A percentile compares a stretch with the other conserved stretches of the same genome.
Evolutionary conservation across 495 filamentous ascomycete species (phyloP).

Genomic region (Penicillium lividum): DNA sequence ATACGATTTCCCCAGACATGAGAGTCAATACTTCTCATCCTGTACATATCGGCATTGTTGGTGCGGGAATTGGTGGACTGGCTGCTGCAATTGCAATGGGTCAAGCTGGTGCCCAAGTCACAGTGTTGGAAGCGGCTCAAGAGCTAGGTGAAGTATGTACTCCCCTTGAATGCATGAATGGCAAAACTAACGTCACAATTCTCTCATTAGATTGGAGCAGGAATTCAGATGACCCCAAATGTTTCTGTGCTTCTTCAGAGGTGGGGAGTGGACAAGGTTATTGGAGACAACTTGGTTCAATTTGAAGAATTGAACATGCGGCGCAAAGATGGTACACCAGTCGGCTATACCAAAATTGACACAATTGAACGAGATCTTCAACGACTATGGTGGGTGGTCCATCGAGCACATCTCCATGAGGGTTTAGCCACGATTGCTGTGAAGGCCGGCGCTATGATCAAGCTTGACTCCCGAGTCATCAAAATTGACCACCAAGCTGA

Average conservation of each 20-base stretch:
- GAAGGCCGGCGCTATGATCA: constrained; percentile 30
- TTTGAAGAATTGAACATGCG: constrained; percentile 43
- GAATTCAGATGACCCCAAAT: constrained; percentile 62
- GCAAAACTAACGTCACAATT: background rate
- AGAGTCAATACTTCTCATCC: background rate
- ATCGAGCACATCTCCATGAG: constrained; percentile 40
- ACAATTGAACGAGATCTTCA: constrained; percentile 18
- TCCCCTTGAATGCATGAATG: background rate
- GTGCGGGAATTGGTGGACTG: constrained; percentile 68
- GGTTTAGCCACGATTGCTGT: constrained; percentile 37
- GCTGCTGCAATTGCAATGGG: constrained; percentile 60
- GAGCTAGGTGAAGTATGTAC: constrained; percentile 14
- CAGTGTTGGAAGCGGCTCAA: constrained; percentile 21
- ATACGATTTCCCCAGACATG: background rate
- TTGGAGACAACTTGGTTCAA: constrained; percentile 38
- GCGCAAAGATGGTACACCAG: constrained; percentile 35
- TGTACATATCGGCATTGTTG: constrained; percentile 57
- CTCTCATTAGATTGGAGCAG: constrained; percentile 51
- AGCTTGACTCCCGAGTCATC: constrained; percentile 37
- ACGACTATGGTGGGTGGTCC: constrained; percentile 39
- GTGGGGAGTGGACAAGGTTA: constrained; percentile 37
- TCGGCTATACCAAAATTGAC: constrained; percentile 36
- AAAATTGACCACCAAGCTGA: constrained; percentile 23
- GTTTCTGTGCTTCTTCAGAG: constrained; percentile 45
- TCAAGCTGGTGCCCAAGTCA: constrained; percentile 61